phyloP scores from a whole-genome alignment of 2,329 filamentous ascomycete genomes.

The Apiospora hydei region DNA sequence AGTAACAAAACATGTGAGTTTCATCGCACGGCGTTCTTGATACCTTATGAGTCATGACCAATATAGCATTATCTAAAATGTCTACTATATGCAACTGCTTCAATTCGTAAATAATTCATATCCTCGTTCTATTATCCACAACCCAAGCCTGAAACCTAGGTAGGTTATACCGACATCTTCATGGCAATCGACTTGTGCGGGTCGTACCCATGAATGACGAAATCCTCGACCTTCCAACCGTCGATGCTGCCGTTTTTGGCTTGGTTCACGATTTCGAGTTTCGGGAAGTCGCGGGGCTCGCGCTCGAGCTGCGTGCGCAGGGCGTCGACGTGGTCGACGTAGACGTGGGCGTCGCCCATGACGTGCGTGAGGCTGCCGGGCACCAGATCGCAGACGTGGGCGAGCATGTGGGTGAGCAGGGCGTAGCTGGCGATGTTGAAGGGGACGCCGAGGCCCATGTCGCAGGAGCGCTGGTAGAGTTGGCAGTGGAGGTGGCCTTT shows the following conservation, averaged over 20 bases:
- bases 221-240: conserved; percentile 88
- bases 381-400: conserved; percentile 82
- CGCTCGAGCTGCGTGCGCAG: conserved; percentile 80
- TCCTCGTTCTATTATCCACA: neutral
- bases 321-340: conserved; percentile 90
- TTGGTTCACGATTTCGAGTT: conserved; percentile 70
- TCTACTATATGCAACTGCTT: neutral
- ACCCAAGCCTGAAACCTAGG: too few relatives aligned
- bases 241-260: conserved; percentile 82
- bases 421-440: conserved; percentile 99
- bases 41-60: conserved; percentile 14
- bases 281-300: conserved; percentile 83
- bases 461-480: conserved; percentile 91
- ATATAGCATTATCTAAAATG: conserved; percentile 4
- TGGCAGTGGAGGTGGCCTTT: conserved; percentile 83
- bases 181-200: conserved; percentile 93
- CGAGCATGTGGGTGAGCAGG: conserved; percentile 92
- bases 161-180: conserved; percentile 99
- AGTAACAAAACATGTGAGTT: neutral
- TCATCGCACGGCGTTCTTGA: conserved; percentile 11
- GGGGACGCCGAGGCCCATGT: conserved; percentile 96
- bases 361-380: conserved; percentile 91
- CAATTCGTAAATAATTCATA: neutral
- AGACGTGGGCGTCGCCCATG: conserved; percentile 98
- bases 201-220: conserved; percentile 85